phyloP scores from a whole-genome alignment of 106 monocot genomes.

The Agapanthus africanus region DNA sequence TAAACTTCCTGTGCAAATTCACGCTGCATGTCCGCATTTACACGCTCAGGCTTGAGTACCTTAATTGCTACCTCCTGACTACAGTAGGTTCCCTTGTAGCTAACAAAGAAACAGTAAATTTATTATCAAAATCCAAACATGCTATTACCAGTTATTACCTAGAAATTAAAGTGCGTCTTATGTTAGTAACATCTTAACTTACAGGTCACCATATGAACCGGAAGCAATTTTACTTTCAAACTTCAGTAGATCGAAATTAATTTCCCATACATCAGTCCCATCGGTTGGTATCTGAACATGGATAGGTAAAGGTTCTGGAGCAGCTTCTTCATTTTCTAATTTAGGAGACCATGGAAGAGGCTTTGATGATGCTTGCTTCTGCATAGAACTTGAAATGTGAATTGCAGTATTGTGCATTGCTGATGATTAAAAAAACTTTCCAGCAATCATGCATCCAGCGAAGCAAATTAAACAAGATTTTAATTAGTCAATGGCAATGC shows the following conservation, averaged over 20 bases:
- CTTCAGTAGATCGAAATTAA: constrained; percentile 45
- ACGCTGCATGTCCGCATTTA: constrained; percentile 66
- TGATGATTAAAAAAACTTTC: background rate
- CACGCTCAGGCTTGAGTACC: constrained; percentile 68
- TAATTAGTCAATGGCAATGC: background rate
- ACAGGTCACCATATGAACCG: constrained; percentile 89
- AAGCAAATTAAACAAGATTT: background rate
- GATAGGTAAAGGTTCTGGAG: constrained; percentile 15
- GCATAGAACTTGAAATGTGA: constrained; percentile 15
- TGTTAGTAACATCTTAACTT: constrained; percentile 13
- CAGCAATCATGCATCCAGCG: background rate
- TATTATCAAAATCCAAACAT: background rate
- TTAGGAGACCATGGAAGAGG: constrained; percentile 34
- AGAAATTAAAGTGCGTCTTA: background rate
- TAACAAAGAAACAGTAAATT: constrained; percentile 19
- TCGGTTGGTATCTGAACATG: constrained; percentile 73
- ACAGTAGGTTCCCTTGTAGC: constrained; percentile 77
- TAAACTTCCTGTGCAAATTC: constrained; percentile 94
- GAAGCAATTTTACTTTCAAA: constrained; percentile 82
- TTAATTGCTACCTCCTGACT: constrained; percentile 92
- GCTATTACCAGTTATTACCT: background rate
- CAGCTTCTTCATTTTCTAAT: constrained; percentile 35
- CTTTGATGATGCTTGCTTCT: constrained; percentile 48
- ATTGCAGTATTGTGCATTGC: background rate
- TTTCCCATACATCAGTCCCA: constrained; percentile 89